Percentiles rank a stretch among this genome's conserved stretches.
phyloP scores from a whole-genome alignment of 2,329 filamentous ascomycete species.

The Pestalotiopsis sp. region DNA sequence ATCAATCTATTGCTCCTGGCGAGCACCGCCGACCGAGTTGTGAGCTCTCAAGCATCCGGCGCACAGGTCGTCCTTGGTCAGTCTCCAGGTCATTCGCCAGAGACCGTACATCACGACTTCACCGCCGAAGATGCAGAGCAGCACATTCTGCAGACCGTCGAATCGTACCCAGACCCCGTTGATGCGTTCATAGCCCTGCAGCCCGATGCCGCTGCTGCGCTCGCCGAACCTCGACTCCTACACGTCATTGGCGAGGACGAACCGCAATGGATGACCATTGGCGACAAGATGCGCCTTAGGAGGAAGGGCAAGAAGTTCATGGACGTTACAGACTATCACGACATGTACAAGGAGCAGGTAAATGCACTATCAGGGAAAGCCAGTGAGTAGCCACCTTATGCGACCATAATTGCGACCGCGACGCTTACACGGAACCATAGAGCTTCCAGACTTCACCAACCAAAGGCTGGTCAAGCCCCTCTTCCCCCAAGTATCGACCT shows the following conservation, averaged over 20 bases:
- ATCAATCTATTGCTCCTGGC: slow-evolving; percentile 1
- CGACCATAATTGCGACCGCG: too few relatives aligned
- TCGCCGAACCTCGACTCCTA: slow-evolving; percentile 55
- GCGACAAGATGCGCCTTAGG: slow-evolving; percentile 72
- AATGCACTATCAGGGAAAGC: slow-evolving; percentile 30
- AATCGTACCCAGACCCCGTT: slow-evolving; percentile 23
- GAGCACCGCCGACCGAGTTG: neutral
- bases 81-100: neutral
- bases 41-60: neutral
- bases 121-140: neutral
- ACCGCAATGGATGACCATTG: slow-evolving; percentile 64
- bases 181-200: slow-evolving; percentile 23
- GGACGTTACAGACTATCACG: slow-evolving; percentile 69
- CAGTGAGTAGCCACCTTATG: slow-evolving; percentile 21
- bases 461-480: slow-evolving; percentile 60
- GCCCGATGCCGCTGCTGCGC: slow-evolving; percentile 20
- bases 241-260: slow-evolving; percentile 64
- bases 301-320: slow-evolving; percentile 71
- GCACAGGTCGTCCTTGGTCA: neutral
- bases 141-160: slow-evolving; percentile 16
- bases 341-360: slow-evolving; percentile 41
- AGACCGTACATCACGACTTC: neutral
- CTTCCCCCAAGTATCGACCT: slow-evolving; percentile 60
- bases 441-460: slow-evolving; percentile 43
- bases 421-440: slow-evolving; percentile 19